Conservation (phyloP, 2,329 filamentous ascomycete species). For the Podosphaera xanthii region DNA sequence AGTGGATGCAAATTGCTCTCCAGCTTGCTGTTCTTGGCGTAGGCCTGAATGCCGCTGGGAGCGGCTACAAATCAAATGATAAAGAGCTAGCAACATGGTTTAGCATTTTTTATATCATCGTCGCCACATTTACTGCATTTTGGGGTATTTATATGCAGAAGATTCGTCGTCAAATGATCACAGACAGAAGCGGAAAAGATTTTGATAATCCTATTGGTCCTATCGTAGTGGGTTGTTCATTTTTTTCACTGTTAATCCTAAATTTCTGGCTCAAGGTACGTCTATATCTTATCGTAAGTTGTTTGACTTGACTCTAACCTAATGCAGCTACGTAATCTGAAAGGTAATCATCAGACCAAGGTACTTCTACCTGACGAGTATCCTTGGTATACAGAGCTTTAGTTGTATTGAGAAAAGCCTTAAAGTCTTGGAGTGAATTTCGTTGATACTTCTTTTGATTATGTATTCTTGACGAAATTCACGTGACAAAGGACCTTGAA, state of each 20-base stretch:
- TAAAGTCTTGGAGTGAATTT: too few relatives aligned
- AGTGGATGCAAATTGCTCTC: slow-evolving; percentile 91
- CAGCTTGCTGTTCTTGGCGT: slow-evolving; percentile 67
- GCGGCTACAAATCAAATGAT: slow-evolving; percentile 13
- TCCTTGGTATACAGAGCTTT: background rate
- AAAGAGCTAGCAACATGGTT: slow-evolving; percentile 56
- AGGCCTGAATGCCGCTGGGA: slow-evolving; percentile 63
- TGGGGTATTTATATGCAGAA: slow-evolving; percentile 82
- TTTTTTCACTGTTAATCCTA: slow-evolving; percentile 56
- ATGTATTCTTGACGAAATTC: too few relatives aligned
- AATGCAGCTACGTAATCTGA: background rate
- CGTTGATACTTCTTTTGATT: too few relatives aligned
- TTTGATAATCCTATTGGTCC: slow-evolving; percentile 81
- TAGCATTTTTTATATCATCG: slow-evolving; percentile 60
- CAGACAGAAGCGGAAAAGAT: slow-evolving; percentile 68
- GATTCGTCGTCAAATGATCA: slow-evolving; percentile 53
- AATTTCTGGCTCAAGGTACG: slow-evolving; percentile 74
- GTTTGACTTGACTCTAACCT: background rate
- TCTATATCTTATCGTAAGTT: background rate
- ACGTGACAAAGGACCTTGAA: too few relatives aligned
- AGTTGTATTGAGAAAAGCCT: too few relatives aligned
- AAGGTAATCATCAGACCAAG: background rate
- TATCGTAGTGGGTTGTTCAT: slow-evolving; percentile 54
- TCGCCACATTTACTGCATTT: slow-evolving; percentile 59
- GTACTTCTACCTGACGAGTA: background rate